These are phyloP conservation scores for Diaporthe velutina DNA, from an alignment of 2,329 filamentous ascomycete genomes.

Conservation along the genomic window DNA sequence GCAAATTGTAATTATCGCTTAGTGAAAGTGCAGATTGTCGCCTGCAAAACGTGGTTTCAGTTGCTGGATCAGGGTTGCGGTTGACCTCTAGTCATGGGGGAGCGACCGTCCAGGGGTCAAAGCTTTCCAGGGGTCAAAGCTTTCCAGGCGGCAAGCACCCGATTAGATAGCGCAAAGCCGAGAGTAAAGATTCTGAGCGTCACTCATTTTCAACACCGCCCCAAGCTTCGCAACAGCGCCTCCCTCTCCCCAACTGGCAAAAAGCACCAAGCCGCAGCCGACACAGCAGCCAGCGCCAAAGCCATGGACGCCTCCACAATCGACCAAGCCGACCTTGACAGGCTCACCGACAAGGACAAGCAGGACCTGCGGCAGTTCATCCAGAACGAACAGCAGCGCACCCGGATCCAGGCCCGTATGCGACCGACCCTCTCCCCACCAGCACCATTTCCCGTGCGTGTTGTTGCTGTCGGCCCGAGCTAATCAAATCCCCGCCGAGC, in stretches of 20 bases:
- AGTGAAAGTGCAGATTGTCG: background rate
- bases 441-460: background rate
- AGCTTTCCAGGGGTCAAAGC: conserved; percentile 13
- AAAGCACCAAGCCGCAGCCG: background rate
- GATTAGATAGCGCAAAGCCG: conserved; percentile 32
- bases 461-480: background rate
- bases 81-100: background rate
- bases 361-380: conserved; percentile 89
- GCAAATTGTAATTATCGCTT: background rate
- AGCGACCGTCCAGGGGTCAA: background rate
- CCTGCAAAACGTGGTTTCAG: too few relatives aligned
- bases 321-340: conserved; percentile 74
- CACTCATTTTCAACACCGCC: background rate
- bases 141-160: conserved; percentile 20
- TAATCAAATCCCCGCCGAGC: background rate
- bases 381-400: conserved; percentile 86
- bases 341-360: conserved; percentile 86
- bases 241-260: background rate
- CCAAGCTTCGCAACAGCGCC: background rate
- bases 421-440: background rate
- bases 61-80: background rate
- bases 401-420: conserved; percentile 73
- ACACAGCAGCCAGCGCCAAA: background rate
- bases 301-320: conserved; percentile 45
- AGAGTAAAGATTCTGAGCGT: conserved; percentile 36